Evolutionary conservation across 1,139 yeast species (phyloP).

Genomic region (Suhomyces panamericanus): DNA sequence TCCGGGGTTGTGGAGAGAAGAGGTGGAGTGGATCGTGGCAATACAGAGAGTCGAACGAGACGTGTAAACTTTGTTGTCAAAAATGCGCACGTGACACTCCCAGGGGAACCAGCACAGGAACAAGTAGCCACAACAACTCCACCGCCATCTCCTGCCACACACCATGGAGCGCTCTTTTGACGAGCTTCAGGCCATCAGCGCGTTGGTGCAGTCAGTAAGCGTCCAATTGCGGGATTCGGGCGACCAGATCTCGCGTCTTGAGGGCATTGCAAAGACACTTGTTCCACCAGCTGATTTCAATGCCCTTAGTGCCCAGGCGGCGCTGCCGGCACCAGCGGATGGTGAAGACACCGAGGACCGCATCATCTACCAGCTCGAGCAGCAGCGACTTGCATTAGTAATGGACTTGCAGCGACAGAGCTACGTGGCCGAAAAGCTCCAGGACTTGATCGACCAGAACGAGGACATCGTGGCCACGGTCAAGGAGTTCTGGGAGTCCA

Average conservation of each 20-base stretch:
- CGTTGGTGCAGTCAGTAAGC: conserved; percentile 23
- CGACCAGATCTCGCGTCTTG: conserved; percentile 23
- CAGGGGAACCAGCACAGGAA: background rate
- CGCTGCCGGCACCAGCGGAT: background rate
- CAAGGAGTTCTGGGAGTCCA: conserved; percentile 36
- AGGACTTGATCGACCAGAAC: conserved; percentile 40
- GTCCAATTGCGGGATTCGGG: conserved; percentile 24
- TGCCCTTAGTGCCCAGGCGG: conserved; percentile 5
- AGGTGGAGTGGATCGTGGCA: conserved; percentile 1
- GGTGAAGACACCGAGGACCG: conserved; percentile 2
- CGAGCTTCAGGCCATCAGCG: conserved; percentile 24
- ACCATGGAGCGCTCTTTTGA: conserved; percentile 26
- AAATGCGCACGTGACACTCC: conserved; percentile 2
- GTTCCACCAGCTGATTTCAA: conserved; percentile 22
- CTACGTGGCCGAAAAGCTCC: conserved; percentile 33
- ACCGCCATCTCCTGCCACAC: too few relatives aligned
- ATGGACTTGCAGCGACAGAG: conserved; percentile 50
- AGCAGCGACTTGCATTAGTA: conserved; percentile 36
- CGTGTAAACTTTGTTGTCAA: conserved; percentile 8
- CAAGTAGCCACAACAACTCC: too few relatives aligned
- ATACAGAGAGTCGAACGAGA: conserved; percentile 2
- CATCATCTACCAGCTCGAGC: conserved; percentile 26
- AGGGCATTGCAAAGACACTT: conserved; percentile 24
- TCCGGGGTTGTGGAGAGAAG: background rate
- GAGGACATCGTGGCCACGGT: conserved; percentile 41